Base-by-base conservation (phyloP, 352 stramenopile species). In the Vaucheria bursata region DNA sequence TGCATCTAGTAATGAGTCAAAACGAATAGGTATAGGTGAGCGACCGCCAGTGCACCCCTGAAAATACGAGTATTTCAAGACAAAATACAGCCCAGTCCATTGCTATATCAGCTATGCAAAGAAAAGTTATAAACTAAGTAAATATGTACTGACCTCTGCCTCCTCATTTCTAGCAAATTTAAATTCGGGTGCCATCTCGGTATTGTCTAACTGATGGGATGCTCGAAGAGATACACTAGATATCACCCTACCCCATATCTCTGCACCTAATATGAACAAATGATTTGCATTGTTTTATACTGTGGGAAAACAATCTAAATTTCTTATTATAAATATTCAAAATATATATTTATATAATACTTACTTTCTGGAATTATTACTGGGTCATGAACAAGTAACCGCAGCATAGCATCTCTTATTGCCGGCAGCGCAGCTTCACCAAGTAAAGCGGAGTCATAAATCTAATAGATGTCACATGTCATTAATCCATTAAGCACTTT, bases 381-480 rank as follows among this genome's bases (percentile, higher is more conserved):
- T 8, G 53, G 31, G 7, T 34, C 53, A 68, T 31, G 53, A 7
- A 68, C 53, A 31, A 68, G 53, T 34, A 68, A 34, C 31, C 53
- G 53, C 2, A 34, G 2, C 6, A 68, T 68, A 34, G 53, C 53
- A 68, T 68, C 53, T 7, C 53, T 2, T 37, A 68, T 34, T 2
- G 53, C 53, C 34, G 53, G 53, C 7, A 68, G 34, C 31, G 37
- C 53, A 2, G 53, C 53, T 7, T 68, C 53, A 8, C 53, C 53
- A 31, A 68, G 53, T 7, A 68, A 34, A 68, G 2, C 8, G 8
- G 53, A 68, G 53, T 68, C 53, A 68, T 68, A 68, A 7, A 68
- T 34, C 53, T 68, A 34, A n/a, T n/a, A n/a, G n/a, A n/a, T n/a
- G n/a, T n/a, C n/a, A n/a, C n/a, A n/a, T n/a, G n/a, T n/a, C n/a